Evolutionary conservation across 2,329 filamentous ascomycete species (phyloP), one percentile per base, ranked within the genome.

Genomic region (Fusarium sp.): DNA sequence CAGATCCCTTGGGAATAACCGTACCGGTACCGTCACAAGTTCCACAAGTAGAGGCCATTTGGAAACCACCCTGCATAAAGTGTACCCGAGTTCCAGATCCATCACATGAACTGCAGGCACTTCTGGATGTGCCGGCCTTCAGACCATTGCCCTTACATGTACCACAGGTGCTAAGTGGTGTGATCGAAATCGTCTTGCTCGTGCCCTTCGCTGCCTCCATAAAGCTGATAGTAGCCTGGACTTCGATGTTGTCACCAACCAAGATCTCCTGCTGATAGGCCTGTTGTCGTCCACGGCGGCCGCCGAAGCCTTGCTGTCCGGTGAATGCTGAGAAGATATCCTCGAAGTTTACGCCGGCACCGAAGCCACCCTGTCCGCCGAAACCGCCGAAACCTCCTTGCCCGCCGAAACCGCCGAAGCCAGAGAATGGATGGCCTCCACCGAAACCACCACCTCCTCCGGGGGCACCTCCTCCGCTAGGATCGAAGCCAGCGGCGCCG

Each of bases 161-260:
- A 70, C 89, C 89, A 77, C 96, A 99, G 64, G 91, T 84, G 21
- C 91, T 89, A 73, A 97, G 82, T 2, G 96, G 95, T 11, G 91
- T 93, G 72, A 98, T 92, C 70, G 86, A 89, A 61, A 99, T 93
- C n/a, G 94, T 92, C 81, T 97, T 97, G 76, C 85, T 90, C 10
- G 92, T 91, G 35, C 96, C 96, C 80, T 97, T 97, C 12, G 96
- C 96, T 9, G 96, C 93, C 77, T 99, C 96, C 89, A 96, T 92
- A 80, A 99, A 99, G 1, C 92, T 94, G 73, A 99, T 95, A 78
- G 89, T 96, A 49, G 93, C 90, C 80, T 97, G 93, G 24, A 98
- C 92, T 79, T 98, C 95, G 75, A 99, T 97, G 78, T 97, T 94
- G 69, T 98, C 94, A 64, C 96, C 96, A n/a, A 97, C 91, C 72